phyloP scores from a whole-genome alignment of 2,329 filamentous ascomycete species.

The Ophiostoma pallidulum region DNA sequence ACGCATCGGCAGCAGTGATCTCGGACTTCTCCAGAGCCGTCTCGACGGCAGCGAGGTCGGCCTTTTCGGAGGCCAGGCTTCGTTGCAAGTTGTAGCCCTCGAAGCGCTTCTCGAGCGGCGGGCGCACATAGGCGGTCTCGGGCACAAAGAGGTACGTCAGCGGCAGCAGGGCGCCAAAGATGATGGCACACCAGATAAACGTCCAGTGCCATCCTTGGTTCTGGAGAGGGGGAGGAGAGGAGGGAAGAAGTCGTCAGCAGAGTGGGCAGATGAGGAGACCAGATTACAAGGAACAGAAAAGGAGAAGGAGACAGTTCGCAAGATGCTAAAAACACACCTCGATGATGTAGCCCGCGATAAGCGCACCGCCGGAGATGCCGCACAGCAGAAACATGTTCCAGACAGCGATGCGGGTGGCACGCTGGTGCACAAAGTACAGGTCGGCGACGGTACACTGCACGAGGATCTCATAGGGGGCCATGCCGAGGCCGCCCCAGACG shows the following conservation, averaged over 20 bases:
- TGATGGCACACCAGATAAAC: conserved; percentile 37
- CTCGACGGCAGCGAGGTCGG: not conserved
- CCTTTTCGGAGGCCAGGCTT: conserved; percentile 2
- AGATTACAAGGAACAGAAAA: no score
- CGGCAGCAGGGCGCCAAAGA: conserved; percentile 33
- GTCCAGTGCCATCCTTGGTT: conserved; percentile 34
- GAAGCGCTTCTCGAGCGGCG: conserved; percentile 8
- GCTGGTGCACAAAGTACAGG: conserved; percentile 37
- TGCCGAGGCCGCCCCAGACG: conserved; percentile 37
- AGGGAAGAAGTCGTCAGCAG: not conserved
- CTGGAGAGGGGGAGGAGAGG: no score
- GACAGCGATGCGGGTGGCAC: conserved; percentile 32
- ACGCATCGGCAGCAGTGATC: not conserved
- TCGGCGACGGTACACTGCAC: conserved; percentile 42
- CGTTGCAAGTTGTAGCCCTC: conserved; percentile 6
- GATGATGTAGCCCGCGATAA: conserved; percentile 33
- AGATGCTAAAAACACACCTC: no score
- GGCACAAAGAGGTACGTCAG: conserved; percentile 39
- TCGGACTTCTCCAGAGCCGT: not conserved
- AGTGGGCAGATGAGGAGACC: no score
- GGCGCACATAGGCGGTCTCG: conserved; percentile 34
- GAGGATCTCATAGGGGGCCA: conserved; percentile 42
- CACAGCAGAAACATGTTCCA: conserved; percentile 33
- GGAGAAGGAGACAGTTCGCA: no score
- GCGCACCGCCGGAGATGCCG: conserved; percentile 31